phyloP scores from a whole-genome alignment of 768 basidiomycete genomes.

The Agrocybe praecox region DNA sequence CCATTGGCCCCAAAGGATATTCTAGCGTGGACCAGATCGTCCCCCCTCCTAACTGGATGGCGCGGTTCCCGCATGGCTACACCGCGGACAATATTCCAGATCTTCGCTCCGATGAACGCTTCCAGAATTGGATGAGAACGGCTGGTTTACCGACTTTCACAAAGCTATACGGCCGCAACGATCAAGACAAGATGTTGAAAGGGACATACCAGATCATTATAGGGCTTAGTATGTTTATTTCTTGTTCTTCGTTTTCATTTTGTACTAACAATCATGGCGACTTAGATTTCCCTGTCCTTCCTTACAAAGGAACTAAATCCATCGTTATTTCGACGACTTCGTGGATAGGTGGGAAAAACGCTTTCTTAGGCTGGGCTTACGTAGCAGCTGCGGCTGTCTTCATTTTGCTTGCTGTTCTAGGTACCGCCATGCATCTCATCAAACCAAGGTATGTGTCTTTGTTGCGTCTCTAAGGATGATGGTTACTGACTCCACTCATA shows the following conservation, averaged over 20 bases:
- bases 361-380: conserved; percentile 98
- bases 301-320: conserved; percentile 94
- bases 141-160: conserved; percentile 96
- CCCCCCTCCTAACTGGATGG: conserved; percentile 93
- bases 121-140: conserved; percentile 99
- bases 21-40: conserved; percentile 63
- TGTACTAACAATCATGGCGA: conserved; percentile 7
- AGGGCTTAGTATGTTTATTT: conserved; percentile 71
- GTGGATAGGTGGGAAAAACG: conserved; percentile 98
- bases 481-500: conserved; percentile 24
- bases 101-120: conserved; percentile 80
- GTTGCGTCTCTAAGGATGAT: neutral
- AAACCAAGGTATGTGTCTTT: conserved; percentile 73
- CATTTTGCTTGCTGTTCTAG: conserved; percentile 82
- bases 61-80: conserved; percentile 75
- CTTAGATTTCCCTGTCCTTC: conserved; percentile 90
- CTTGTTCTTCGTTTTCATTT: conserved; percentile 8
- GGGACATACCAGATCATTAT: conserved; percentile 80
- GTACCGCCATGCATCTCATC: conserved; percentile 90
- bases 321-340: conserved; percentile 97
- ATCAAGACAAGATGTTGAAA: conserved; percentile 65
- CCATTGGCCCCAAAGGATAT: conserved; percentile 52
- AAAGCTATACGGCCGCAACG: conserved; percentile 93
- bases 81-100: conserved; percentile 67
- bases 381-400: conserved; percentile 88